phyloP scores from a whole-genome alignment of 176 grass and related monocot species.

The Avena atlantica region DNA sequence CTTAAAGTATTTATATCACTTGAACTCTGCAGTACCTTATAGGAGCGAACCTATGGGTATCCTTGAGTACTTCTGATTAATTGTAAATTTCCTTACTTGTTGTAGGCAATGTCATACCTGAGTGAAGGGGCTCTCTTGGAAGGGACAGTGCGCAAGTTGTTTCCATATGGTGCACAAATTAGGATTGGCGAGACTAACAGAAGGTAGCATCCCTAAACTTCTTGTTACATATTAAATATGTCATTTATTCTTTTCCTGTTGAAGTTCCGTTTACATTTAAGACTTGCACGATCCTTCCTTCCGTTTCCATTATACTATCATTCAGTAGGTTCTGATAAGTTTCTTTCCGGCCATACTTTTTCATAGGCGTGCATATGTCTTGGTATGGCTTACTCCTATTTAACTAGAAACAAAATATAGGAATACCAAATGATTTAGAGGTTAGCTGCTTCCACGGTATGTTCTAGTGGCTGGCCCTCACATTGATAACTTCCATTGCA shows the following conservation, averaged over 20 bases:
- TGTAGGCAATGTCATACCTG: conserved; percentile 71
- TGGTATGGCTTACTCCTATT: background rate
- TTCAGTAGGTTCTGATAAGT: conserved; percentile 21
- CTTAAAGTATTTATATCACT: background rate
- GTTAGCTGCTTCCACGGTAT: background rate
- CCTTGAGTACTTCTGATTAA: background rate
- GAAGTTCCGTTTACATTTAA: background rate
- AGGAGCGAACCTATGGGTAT: background rate
- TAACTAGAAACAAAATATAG: background rate
- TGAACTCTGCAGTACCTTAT: background rate
- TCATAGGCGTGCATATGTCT: background rate
- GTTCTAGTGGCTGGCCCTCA: background rate
- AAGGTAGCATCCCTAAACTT: conserved; percentile 55
- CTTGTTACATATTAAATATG: background rate
- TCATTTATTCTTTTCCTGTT: conserved; percentile 32
- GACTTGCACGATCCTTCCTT: background rate
- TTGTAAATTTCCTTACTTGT: conserved; percentile 11
- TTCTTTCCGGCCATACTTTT: background rate
- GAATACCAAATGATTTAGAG: conserved; percentile 9
- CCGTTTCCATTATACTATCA: background rate
- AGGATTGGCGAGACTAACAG: conserved; percentile 78
- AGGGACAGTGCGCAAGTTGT: conserved; percentile 76
- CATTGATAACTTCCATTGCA: background rate
- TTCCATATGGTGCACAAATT: conserved; percentile 86
- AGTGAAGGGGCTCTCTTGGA: conserved; percentile 81